A percentile compares a stretch with the other conserved stretches of the same genome.
Conservation (phyloP, 495 filamentous ascomycete genomes). For the Articulospora tetracladia region DNA sequence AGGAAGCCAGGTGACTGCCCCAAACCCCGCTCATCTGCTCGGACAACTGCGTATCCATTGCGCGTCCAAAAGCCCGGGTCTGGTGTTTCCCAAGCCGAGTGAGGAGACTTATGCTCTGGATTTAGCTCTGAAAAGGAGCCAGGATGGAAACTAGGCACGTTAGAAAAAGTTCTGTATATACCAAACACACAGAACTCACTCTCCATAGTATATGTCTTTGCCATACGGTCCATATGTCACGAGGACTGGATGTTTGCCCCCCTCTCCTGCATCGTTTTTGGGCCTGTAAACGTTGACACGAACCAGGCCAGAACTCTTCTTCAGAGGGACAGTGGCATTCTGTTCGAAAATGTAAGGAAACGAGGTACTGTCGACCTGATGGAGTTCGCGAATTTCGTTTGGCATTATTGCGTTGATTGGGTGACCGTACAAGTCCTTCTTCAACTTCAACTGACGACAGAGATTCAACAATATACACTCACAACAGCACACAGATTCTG, state of each 20-base stretch:
- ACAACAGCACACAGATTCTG: too few relatives aligned
- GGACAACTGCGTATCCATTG: slow-evolving; percentile 41
- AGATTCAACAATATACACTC: too few relatives aligned
- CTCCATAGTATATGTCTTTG: slow-evolving; percentile 52
- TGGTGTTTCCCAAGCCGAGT: slow-evolving; percentile 37
- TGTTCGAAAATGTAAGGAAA: slow-evolving; percentile 14
- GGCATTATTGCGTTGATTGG: slow-evolving; percentile 1
- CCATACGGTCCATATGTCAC: slow-evolving; percentile 62
- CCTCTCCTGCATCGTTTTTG: not conserved
- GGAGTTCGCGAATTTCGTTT: slow-evolving; percentile 8
- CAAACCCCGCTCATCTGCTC: slow-evolving; percentile 38
- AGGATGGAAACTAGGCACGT: slow-evolving; percentile 33
- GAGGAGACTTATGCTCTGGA: slow-evolving; percentile 32
- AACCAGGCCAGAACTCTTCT: not conserved
- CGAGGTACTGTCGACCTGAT: slow-evolving; percentile 1
- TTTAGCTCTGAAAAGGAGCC: slow-evolving; percentile 41
- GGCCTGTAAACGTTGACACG: slow-evolving; percentile 22
- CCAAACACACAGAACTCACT: slow-evolving; percentile 23
- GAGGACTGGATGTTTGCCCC: slow-evolving; percentile 40
- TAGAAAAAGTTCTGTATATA: not conserved
- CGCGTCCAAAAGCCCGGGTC: slow-evolving; percentile 39
- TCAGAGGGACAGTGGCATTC: slow-evolving; percentile 17
- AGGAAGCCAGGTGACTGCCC: slow-evolving; percentile 36
- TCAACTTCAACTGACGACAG: not conserved
- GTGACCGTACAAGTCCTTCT: not conserved